Base-by-base conservation (phyloP, 768 basidiomycete genomes). In the Thelephora ganbajun region DNA sequence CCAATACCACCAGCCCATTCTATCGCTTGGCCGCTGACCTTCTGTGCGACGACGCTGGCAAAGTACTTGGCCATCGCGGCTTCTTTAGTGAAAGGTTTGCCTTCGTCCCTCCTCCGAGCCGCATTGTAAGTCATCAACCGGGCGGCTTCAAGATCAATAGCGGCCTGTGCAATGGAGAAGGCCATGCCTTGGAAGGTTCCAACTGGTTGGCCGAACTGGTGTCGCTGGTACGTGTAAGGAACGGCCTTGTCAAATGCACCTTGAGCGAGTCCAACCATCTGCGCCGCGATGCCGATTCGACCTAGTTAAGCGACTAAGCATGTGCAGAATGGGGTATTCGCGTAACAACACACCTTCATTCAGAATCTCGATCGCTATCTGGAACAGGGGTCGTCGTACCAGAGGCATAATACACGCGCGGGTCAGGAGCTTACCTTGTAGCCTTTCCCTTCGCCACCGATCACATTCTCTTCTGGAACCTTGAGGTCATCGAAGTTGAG, bases 61-160 rank as follows among this genome's bases (percentile, higher is more conserved):
- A 80, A 89, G 59, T 86, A 93, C 65, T 99, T 99, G 44, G 96
- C 96, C 88, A 97, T 96, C 1, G 96, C 96, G 11, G 96, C 94
- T 65, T 97, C 88, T 65, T 87, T 89, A 23, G 82, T 80, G 64
- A 98, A 99, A 22, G 66, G 58, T 58, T 71, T 70, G 7, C 91
- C 90, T 61, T 92, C 85, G 63, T 96, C 94, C 73, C 94, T 93
- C 47, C 89, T 74, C 26, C 94, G 72, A 35, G 96, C 94, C 18
- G 94, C 94, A 57, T 97, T 98, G 69, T 99, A 99, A 6, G 92
- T 94, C 53, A 98, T 63, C 43, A 99, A 68, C 16, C 91, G 79
- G 23, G 91, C 94, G 2, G 79, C 74, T 66, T 94, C 92, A 48
- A 99, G 84, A 53, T 97, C 81, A 44, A 85, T 73, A 2, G 90